Evolutionary conservation across 768 basidiomycete genomes (phyloP).

Genomic region (Rhodotorula graminis): DNA sequence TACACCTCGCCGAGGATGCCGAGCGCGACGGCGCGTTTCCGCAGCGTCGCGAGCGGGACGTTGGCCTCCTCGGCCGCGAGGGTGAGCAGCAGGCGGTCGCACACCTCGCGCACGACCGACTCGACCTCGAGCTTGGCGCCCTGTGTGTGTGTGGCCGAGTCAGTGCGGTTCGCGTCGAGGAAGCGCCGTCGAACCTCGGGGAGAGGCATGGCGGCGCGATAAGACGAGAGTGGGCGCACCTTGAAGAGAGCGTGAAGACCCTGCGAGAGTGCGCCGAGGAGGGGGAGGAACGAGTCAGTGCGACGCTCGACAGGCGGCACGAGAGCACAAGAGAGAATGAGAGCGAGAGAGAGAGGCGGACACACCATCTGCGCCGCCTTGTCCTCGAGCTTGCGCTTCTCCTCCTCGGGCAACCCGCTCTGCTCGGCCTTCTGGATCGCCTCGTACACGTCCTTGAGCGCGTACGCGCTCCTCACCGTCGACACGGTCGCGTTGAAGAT

Average conservation of each 20-base stretch:
- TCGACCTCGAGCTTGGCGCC: constrained; percentile 88
- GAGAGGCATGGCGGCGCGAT: not conserved
- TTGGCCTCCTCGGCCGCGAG: constrained; percentile 5
- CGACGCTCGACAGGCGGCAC: no score
- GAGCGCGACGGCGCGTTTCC: constrained; percentile 71
- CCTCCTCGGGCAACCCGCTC: constrained; percentile 69
- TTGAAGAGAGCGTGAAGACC: constrained; percentile 87
- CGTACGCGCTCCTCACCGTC: constrained; percentile 57
- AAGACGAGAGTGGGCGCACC: constrained; percentile 48
- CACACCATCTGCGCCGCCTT: constrained; percentile 79
- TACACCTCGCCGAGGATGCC: constrained; percentile 81
- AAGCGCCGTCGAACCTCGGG: not conserved
- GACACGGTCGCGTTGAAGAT: constrained; percentile 61
- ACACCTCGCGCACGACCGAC: constrained; percentile 79
- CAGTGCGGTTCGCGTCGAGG: not conserved
- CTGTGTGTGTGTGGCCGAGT: constrained; percentile 47
- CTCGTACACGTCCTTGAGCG: constrained; percentile 83
- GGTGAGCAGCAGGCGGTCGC: constrained; percentile 56
- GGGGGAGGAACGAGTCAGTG: not conserved
- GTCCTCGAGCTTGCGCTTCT: constrained; percentile 76
- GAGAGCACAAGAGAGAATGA: not conserved
- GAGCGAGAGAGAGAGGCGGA: no score
- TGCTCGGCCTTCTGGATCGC: constrained; percentile 86
- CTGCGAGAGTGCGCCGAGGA: not conserved
- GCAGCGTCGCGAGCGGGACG: constrained; percentile 54